Evolutionary conservation across 2,329 filamentous ascomycete species (phyloP).

Genomic region (Neonectria ditissima): DNA sequence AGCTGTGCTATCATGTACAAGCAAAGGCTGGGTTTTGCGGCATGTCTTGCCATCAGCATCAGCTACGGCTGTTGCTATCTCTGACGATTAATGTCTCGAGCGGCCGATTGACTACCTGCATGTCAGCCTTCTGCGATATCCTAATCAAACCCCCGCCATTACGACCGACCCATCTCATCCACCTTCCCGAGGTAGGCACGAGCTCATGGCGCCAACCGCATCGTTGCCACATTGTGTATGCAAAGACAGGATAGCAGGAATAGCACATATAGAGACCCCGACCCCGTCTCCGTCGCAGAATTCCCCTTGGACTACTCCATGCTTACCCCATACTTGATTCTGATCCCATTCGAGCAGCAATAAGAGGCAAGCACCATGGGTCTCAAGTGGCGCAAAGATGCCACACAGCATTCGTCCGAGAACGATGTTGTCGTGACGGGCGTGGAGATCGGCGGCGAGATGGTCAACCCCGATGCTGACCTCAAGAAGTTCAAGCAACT

Average conservation of each 20-base stretch:
- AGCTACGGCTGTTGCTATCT: neutral
- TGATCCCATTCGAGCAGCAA: neutral
- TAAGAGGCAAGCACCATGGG: slow-evolving; percentile 1
- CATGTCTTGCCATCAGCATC: too few species aligned
- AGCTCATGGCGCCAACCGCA: neutral
- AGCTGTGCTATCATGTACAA: neutral
- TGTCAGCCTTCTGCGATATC: neutral
- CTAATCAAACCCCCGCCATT: neutral
- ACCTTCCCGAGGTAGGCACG: slow-evolving; percentile 5
- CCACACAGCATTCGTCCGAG: slow-evolving; percentile 57
- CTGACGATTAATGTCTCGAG: neutral
- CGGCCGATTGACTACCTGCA: neutral
- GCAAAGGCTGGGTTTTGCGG: neutral
- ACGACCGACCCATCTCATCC: neutral
- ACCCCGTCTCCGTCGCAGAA: neutral
- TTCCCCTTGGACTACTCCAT: neutral
- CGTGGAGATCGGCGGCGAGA: slow-evolving; percentile 44
- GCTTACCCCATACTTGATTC: neutral
- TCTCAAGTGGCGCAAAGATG: slow-evolving; percentile 51
- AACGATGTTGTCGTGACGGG: slow-evolving; percentile 53
- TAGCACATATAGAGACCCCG: neutral
- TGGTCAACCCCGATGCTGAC: slow-evolving; percentile 51
- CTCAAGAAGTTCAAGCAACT: slow-evolving; percentile 69
- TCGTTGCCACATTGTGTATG: neutral
- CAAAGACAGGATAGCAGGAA: neutral